phyloP scores from a whole-genome alignment of 768 basidiomycete genomes.

The Kwoniella pini region DNA sequence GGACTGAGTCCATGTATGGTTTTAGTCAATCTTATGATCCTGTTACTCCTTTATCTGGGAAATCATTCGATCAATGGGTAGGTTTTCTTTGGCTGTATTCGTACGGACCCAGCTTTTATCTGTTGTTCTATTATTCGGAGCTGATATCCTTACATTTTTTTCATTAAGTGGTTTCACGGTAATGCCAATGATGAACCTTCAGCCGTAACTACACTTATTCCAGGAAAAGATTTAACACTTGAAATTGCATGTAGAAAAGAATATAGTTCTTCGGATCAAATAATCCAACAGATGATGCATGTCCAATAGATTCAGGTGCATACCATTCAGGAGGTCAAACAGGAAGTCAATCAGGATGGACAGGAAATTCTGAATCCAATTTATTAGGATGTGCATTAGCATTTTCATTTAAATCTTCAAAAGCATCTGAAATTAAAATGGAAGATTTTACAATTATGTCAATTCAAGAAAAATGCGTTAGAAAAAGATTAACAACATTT shows the following conservation, averaged over 20 bases:
- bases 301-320: slow-evolving; percentile 37
- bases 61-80: slow-evolving; percentile 30
- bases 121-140: no score
- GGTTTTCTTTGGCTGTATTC: slow-evolving; percentile 4
- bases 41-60: slow-evolving; percentile 21
- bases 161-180: slow-evolving; percentile 40
- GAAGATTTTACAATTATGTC: slow-evolving; percentile 48
- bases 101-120: no score
- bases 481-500: slow-evolving; percentile 35
- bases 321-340: slow-evolving; percentile 38
- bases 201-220: slow-evolving; percentile 21
- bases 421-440: slow-evolving; percentile 25
- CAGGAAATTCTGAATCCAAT: slow-evolving; percentile 24
- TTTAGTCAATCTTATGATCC: slow-evolving; percentile 13
- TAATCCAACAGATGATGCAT: slow-evolving; percentile 22
- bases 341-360: slow-evolving; percentile 12
- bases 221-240: slow-evolving; percentile 27
- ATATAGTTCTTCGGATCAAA: slow-evolving; percentile 26
- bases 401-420: slow-evolving; percentile 36
- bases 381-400: slow-evolving; percentile 44
- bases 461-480: slow-evolving; percentile 42
- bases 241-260: slow-evolving; percentile 39
- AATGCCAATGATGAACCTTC: slow-evolving; percentile 14
- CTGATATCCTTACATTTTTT: background rate
- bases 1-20: slow-evolving; percentile 22